Base-by-base conservation (phyloP, 2,329 filamentous ascomycete genomes). In the Periconia sp. region DNA sequence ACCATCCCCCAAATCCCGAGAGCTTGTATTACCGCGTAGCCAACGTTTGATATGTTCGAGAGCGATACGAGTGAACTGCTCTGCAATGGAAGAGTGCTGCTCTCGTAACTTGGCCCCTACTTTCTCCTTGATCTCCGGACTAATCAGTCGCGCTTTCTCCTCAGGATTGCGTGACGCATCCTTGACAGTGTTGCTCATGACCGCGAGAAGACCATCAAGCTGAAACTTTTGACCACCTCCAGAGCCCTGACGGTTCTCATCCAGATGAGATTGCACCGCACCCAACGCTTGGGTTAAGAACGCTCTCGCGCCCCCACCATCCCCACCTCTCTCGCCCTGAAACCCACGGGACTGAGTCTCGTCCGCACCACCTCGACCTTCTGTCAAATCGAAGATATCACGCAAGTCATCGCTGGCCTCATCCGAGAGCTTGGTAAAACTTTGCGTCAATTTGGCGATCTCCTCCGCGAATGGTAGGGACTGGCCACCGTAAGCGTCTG, bases 31-130 rank as follows among this genome's bases (percentile, higher is more conserved):
- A 2, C 66, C 66, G 46, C 66, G 63, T 10, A 69, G 55, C 66
- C 66, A 69, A 45, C 66, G 65, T 52, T 69, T 69, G 55, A 69
- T 65, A 45, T 69, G 66, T 8, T 68, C 66, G 9, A 69, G 50
- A 0, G 66, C 66, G 19, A 69, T 65, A 1, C 56, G 60, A 6
- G 66, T 69, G 46, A 69, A 69, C 10, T 69, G 66, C 35, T 68
- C 66, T 10, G 66, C 64, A 42, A 69, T 65, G 9, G 61, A 40
- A 19, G 63, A 54, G 52, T 68, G 66, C 41, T 68, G 65, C n/a
- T 49, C 53, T 9, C 65, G 61, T 27, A 69, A 52, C 50, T 68
- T 69, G 10, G 61, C 62, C 6, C 58, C 65, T 3, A 69, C 64
- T 41, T 58, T 57, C 40, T 66, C 54, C 45, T 66, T 69, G 54